Conservation (phyloP, 1,139 yeast genomes). For the Suzukiozyma palmioleophila region DNA sequence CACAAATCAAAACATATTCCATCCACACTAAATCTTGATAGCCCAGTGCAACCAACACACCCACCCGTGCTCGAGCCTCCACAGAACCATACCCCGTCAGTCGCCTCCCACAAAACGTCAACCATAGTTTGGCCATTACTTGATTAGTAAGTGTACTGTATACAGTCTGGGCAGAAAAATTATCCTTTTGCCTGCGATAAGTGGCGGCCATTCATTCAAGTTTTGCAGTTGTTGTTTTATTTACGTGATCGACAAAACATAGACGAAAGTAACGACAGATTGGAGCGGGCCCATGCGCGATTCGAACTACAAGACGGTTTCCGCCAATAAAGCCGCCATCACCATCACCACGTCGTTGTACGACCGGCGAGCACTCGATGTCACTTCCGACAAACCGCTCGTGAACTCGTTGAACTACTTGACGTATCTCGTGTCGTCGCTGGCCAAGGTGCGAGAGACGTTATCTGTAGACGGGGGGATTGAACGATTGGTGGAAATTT, state of each 20-base stretch:
- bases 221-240: neutral
- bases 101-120: too few relatives aligned
- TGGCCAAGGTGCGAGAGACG: constrained; percentile 87
- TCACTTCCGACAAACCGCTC: constrained; percentile 83
- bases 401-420: constrained; percentile 89
- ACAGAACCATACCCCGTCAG: too few relatives aligned
- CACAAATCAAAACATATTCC: too few relatives aligned
- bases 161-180: neutral
- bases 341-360: constrained; percentile 84
- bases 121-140: too few relatives aligned
- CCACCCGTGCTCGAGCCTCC: too few relatives aligned
- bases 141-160: too few relatives aligned
- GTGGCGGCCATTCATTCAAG: neutral
- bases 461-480: constrained; percentile 87
- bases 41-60: too few relatives aligned
- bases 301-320: constrained; percentile 75
- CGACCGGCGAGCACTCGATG: constrained; percentile 89
- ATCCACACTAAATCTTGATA: too few relatives aligned
- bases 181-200: neutral
- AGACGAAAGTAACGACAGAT: too few relatives aligned
- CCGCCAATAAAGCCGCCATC: constrained; percentile 83
- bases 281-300: constrained; percentile 66
- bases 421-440: constrained; percentile 80
- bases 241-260: too few relatives aligned
- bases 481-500: constrained; percentile 78